Evolutionary conservation across 108 stramenopile genomes (phyloP), one percentile per base, ranked within the genome.

Genomic region (Thalassiosira profunda): DNA sequence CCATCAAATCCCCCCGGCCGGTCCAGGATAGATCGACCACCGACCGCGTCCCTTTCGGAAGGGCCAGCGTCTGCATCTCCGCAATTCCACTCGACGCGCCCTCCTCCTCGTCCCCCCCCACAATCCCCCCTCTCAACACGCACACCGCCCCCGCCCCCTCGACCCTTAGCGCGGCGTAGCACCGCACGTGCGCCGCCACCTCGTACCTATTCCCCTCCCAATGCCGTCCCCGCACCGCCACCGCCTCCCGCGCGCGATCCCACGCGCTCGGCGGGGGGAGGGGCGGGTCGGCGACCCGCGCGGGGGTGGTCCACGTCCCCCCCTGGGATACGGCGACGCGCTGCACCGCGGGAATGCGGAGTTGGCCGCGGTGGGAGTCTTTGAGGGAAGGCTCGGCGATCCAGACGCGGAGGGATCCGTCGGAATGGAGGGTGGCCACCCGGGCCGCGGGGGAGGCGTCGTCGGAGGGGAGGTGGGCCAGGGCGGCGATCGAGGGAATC

Each of bases 331-430:
- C 25, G 33, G 24, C 49, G 15, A 70, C 15, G 10, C 60, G 51
- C 36, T 56, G 61, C 0, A 72, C 61, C 11, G 71, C 62, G 14
- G 71, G 71, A 10, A 72, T 63, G n/a, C 71, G 71, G n/a, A n/a
- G n/a, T n/a, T n/a, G n/a, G n/a, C n/a, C n/a, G n/a, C n/a, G n/a
- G n/a, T n/a, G n/a, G n/a, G n/a, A n/a, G n/a, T n/a, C n/a, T n/a
- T n/a, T n/a, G n/a, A n/a, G n/a, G n/a, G n/a, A n/a, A n/a, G 63
- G 46, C 20, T 54, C 58, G 23, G 63, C 63, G 2, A 53, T 54
- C 78, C 78, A 79, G 12, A 79, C 51, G 17, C 72, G 65, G 33
- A 79, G 58, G 18, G 72, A 56, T 59, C 78, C 78, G 36, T 79
- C 78, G 23, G 78, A 68, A 69, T 79, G 78, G 12, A 68, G 43